These are phyloP conservation scores for Martiniozyma asiatica DNA, from an alignment of 1,139 yeast genomes.

Conservation along the genomic window DNA sequence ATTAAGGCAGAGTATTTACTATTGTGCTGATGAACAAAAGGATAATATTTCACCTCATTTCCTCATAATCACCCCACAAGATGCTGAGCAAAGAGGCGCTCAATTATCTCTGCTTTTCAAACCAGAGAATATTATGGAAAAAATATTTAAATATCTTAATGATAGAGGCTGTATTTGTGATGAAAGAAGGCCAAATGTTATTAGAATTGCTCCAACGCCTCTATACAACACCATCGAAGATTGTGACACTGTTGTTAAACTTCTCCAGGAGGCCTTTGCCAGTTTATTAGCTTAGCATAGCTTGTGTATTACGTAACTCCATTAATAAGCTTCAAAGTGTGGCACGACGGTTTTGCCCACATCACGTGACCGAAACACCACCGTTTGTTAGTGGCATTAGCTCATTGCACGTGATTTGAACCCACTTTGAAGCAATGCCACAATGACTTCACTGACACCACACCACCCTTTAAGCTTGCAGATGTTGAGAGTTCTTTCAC, in stretches of 20 bases:
- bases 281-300: constrained; percentile 1
- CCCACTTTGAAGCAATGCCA: no score
- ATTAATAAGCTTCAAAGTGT: no score
- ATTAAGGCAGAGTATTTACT: constrained; percentile 34
- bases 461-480: no score
- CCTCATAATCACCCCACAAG: constrained; percentile 60
- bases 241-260: constrained; percentile 34
- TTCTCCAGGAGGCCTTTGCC: constrained; percentile 33
- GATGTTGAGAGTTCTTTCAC: no score
- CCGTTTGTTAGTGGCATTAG: no score
- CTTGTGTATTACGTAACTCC: no score
- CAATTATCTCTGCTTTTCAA: constrained; percentile 66
- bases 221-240: constrained; percentile 70
- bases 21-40: constrained; percentile 22
- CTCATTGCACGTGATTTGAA: no score
- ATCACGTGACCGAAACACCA: no score
- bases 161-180: constrained; percentile 64
- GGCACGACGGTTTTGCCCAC: no score
- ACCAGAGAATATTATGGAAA: constrained; percentile 54
- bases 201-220: constrained; percentile 75
- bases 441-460: no score
- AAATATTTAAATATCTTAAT: constrained; percentile 38
- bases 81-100: constrained; percentile 54
- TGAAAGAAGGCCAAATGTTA: constrained; percentile 81
- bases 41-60: constrained; percentile 31